phyloP scores from a whole-genome alignment of 352 stramenopile species.

The Globisporangium polare region DNA sequence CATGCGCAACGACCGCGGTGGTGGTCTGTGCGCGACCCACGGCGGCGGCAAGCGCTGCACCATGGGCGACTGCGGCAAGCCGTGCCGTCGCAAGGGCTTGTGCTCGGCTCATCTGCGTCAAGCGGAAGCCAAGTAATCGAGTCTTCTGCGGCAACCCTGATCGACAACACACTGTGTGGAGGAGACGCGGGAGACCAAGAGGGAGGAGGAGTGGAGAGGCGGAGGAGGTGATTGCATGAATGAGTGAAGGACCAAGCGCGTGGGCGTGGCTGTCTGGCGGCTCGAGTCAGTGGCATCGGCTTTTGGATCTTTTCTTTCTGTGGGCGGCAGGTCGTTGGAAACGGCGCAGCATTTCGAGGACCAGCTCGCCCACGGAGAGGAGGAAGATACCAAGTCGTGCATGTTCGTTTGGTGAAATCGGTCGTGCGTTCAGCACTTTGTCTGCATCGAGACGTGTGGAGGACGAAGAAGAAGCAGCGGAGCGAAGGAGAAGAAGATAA shows the following conservation, averaged over 20 bases:
- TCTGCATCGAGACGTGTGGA: conserved; percentile 5
- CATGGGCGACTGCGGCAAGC: conserved; percentile 61
- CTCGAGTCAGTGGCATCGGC: conserved; percentile 10
- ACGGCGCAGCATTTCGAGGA: conserved; percentile 17
- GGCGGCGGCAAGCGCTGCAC: conserved; percentile 82
- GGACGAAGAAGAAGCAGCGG: background rate
- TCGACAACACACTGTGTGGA: conserved; percentile 7
- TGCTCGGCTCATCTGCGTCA: conserved; percentile 76
- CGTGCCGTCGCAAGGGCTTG: conserved; percentile 76
- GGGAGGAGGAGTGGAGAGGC: background rate
- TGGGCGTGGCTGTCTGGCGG: conserved; percentile 4
- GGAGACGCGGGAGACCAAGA: conserved; percentile 3
- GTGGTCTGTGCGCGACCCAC: conserved; percentile 72
- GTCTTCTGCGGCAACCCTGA: conserved; percentile 2
- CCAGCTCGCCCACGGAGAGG: background rate
- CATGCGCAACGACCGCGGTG: conserved; percentile 83
- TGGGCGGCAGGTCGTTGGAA: conserved; percentile 17
- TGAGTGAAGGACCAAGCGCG: conserved; percentile 17
- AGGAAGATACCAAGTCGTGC: conserved; percentile 8
- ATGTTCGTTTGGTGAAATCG: conserved; percentile 11
- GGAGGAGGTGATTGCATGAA: conserved; percentile 17
- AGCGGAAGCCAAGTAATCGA: conserved; percentile 24
- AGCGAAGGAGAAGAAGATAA: conserved; percentile 4
- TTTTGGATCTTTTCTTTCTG: conserved; percentile 7
- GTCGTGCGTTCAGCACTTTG: conserved; percentile 11